Percentiles rank a stretch among this genome's conserved stretches.
These are phyloP conservation scores for Handroanthus guayacan DNA, from an alignment of 257 asterid species.

Conservation along the genomic window DNA sequence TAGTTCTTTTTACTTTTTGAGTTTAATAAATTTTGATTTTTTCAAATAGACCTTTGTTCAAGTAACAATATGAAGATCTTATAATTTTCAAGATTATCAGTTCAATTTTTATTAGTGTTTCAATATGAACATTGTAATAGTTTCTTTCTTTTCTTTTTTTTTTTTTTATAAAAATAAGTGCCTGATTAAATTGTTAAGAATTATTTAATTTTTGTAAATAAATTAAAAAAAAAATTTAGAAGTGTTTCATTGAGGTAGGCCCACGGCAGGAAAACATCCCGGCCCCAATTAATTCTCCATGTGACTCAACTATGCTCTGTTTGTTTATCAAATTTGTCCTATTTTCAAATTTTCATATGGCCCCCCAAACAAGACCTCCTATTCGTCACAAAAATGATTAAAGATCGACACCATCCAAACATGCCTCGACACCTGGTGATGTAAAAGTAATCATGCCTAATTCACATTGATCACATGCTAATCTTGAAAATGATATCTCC, in stretches of 20 bases:
- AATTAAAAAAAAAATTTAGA: too few relatives aligned
- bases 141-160: too few relatives aligned
- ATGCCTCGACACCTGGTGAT: slow-evolving; percentile 9
- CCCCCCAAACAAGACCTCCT: neutral
- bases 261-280: slow-evolving; percentile 12
- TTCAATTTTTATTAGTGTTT: too few relatives aligned
- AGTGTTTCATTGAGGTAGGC: neutral
- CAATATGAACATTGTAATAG: too few relatives aligned
- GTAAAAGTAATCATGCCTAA: neutral
- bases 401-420: neutral
- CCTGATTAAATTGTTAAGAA: too few relatives aligned
- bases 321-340: slow-evolving; percentile 7
- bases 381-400: neutral
- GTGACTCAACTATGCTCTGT: neutral
- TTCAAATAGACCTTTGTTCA: too few relatives aligned
- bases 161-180: too few relatives aligned
- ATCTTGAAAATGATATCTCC: neutral
- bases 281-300: slow-evolving; percentile 9
- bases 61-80: too few relatives aligned
- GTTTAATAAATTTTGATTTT: too few relatives aligned
- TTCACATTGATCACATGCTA: slow-evolving; percentile 1
- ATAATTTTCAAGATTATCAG: too few relatives aligned
- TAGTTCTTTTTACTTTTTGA: too few relatives aligned
- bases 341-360: neutral
- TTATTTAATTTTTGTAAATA: too few relatives aligned